Percentiles rank a stretch among this genome's conserved stretches.
Evolutionary conservation across 495 filamentous ascomycete genomes (phyloP).

Genomic region (Hypomontagnella monticulosa): DNA sequence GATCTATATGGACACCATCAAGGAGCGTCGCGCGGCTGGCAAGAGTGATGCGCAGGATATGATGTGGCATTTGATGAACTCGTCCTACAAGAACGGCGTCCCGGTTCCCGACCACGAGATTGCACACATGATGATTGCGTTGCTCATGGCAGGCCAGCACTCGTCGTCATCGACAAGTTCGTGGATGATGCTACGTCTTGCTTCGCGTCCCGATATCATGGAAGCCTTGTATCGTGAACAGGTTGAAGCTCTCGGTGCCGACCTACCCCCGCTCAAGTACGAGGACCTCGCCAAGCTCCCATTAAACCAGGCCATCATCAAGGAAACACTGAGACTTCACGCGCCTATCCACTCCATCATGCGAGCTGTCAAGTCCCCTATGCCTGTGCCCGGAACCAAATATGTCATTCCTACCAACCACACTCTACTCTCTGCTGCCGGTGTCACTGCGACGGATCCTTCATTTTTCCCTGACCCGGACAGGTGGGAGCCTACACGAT

Average conservation of each 20-base stretch:
- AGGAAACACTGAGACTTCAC: constrained; percentile 83
- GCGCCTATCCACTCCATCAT: constrained; percentile 86
- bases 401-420: constrained; percentile 81
- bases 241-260: constrained; percentile 65
- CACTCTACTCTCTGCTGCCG: constrained; percentile 82
- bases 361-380: constrained; percentile 82
- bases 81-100: constrained; percentile 77
- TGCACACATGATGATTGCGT: constrained; percentile 91
- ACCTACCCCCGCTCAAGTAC: constrained; percentile 71
- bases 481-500: constrained; percentile 88
- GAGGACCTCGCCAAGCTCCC: constrained; percentile 74
- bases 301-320: constrained; percentile 74
- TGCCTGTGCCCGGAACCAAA: constrained; percentile 79
- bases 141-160: constrained; percentile 91
- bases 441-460: constrained; percentile 73
- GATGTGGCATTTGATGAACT: constrained; percentile 84
- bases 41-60: constrained; percentile 71
- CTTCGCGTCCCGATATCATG: constrained; percentile 74
- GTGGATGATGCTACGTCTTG: constrained; percentile 84
- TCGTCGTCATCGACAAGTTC: constrained; percentile 82
- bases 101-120: constrained; percentile 80
- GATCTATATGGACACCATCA: constrained; percentile 81
- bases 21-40: constrained; percentile 65
- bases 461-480: constrained; percentile 83
- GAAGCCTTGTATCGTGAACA: constrained; percentile 84